Conservation (phyloP, 306 rosid species). For the Albizia julibrissin region DNA sequence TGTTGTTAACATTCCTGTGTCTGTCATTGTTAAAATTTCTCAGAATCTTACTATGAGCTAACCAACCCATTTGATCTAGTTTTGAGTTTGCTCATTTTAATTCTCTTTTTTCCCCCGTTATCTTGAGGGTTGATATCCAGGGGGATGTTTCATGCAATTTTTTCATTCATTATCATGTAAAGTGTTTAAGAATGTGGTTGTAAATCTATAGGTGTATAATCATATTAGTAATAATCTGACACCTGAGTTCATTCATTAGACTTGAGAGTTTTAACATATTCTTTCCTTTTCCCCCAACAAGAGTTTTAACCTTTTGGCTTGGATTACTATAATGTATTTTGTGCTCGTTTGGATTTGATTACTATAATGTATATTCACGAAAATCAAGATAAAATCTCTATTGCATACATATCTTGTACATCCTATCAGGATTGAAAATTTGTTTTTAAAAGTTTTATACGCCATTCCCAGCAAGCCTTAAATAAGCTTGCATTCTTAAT, state of each 20-base stretch:
- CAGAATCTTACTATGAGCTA: constrained; percentile 47
- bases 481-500: neutral
- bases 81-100: constrained; percentile 9
- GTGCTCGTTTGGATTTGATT: too few relatives aligned
- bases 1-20: constrained; percentile 72
- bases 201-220: constrained; percentile 37
- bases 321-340: neutral
- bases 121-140: neutral
- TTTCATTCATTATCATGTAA: constrained; percentile 69
- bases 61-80: neutral
- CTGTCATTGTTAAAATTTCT: constrained; percentile 57
- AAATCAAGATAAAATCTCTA: too few relatives aligned
- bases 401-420: too few relatives aligned
- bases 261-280: too few relatives aligned
- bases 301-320: neutral
- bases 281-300: too few relatives aligned
- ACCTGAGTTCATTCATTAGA: neutral
- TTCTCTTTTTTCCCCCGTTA: neutral
- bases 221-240: constrained; percentile 11
- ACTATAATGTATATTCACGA: too few relatives aligned
- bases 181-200: constrained; percentile 38
- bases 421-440: too few relatives aligned
- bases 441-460: too few relatives aligned
- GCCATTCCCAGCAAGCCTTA: too few relatives aligned
- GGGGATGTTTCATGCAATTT: constrained; percentile 50